These are phyloP conservation scores for Aspergillus neoniger DNA, from an alignment of 2,329 filamentous ascomycete species.

Conservation along the genomic window DNA sequence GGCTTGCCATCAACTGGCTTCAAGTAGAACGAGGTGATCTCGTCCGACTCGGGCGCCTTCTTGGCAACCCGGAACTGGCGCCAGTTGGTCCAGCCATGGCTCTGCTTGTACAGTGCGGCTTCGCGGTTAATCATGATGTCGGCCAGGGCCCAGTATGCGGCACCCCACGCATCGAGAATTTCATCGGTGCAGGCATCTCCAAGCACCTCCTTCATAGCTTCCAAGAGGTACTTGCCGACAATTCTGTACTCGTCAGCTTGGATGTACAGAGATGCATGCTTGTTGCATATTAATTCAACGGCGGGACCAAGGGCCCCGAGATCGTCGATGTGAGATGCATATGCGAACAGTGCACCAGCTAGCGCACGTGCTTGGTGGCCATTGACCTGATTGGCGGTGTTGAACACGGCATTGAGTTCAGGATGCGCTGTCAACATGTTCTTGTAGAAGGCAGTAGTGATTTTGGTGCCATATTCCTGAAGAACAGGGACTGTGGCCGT, in stretches of 20 bases:
- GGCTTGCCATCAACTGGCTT: conserved; percentile 61
- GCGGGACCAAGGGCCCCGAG: conserved; percentile 59
- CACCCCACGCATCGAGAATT: conserved; percentile 67
- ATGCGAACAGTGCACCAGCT: conserved; percentile 68
- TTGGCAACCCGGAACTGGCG: conserved; percentile 65
- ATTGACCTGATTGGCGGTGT: conserved; percentile 67
- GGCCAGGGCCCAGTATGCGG: conserved; percentile 72
- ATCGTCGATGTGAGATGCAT: conserved; percentile 71
- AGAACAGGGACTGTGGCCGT: conserved; percentile 71
- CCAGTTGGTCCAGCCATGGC: conserved; percentile 66
- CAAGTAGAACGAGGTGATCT: conserved; percentile 72
- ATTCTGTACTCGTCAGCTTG: conserved; percentile 69
- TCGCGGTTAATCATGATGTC: conserved; percentile 72
- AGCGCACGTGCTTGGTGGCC: conserved; percentile 71
- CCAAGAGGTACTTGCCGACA: conserved; percentile 68
- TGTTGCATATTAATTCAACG: conserved; percentile 71
- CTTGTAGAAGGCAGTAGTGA: conserved; percentile 72
- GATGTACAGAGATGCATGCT: conserved; percentile 71
- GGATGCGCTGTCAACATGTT: conserved; percentile 67
- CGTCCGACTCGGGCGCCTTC: conserved; percentile 66
- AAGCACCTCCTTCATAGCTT: conserved; percentile 67
- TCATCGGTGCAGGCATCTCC: conserved; percentile 67
- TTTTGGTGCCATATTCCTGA: conserved; percentile 65
- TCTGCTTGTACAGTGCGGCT: conserved; percentile 61
- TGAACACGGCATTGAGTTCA: conserved; percentile 70